Evolutionary conservation across 2,329 filamentous ascomycete genomes (phyloP), one percentile per base, ranked within the genome.

Genomic region (Ophiocordyceps camponoti-leonardi): DNA sequence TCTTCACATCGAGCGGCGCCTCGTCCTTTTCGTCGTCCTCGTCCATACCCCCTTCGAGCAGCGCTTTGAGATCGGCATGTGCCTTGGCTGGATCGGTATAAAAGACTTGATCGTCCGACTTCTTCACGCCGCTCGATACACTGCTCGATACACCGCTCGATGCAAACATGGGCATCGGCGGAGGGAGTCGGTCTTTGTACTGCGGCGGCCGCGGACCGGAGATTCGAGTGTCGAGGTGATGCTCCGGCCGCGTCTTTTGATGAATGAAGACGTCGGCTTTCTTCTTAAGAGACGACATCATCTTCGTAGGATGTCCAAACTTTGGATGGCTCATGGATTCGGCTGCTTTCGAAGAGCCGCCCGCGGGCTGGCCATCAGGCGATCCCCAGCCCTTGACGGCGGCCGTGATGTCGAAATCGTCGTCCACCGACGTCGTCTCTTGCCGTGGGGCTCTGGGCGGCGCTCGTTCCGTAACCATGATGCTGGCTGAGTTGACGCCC

Each of bases 21-120:
- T 60, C 65, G 41, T 65, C 65, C 67, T 68, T 43, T 3, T 82
- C 78, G 1, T 79, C 76, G 0, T 83, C 80, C 14, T 85, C 82
- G 45, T 88, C 83, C 62, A 90, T 78, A 11, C 82, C 82, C 8
- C 83, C 85, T 58, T 90, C 85, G 1, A 92, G 68, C n/a, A 92
- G 61, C 8, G 81, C 83, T 58, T 92, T 92, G 51, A 92, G 71
- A 52, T 90, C 84, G 42, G 80, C 79, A 44, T 75, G 77, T 12
- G 85, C 83, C 58, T 85, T 81, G 47, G 68, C 67, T 0, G 81
- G 76, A 51, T 88, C 83, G 6, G 82, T 77, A 52, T 83, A 86
- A 49, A 77, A 68, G 2, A 68, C 64, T 46, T 68, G 65, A n/a
- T 71, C 66, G n/a, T 58, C 61, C 28, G 54, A 58, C 19, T 41